Evolutionary conservation across 2,329 filamentous ascomycete species (phyloP).

Genomic region (Orbilia ellipsospora): DNA sequence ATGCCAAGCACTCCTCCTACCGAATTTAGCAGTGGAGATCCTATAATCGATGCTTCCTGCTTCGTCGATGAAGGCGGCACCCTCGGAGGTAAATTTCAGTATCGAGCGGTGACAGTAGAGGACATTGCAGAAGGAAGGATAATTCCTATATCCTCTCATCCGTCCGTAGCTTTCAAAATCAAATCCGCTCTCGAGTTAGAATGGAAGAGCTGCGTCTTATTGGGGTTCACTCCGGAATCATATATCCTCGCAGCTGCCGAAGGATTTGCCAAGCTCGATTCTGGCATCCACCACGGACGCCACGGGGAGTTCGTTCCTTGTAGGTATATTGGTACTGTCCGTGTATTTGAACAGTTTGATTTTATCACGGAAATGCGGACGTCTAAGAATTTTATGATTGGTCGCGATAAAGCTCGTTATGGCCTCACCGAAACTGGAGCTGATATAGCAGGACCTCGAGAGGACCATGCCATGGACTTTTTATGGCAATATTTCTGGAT

Average conservation of each 20-base stretch:
- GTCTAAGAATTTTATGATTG: constrained; percentile 17
- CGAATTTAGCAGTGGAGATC: not conserved
- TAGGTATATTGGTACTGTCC: constrained; percentile 28
- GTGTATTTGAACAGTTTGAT: not conserved
- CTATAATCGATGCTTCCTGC: not conserved
- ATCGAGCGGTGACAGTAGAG: constrained; percentile 13
- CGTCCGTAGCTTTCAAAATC: constrained; percentile 13
- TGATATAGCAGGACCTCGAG: not conserved
- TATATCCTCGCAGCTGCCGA: constrained; percentile 25
- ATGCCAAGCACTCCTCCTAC: constrained; percentile 8
- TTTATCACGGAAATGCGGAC: not conserved
- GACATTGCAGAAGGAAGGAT: constrained; percentile 11
- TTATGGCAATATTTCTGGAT: constrained; percentile 10
- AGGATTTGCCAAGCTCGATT: constrained; percentile 6
- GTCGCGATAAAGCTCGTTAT: constrained; percentile 7
- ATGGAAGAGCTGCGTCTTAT: constrained; percentile 29
- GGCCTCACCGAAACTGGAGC: not conserved
- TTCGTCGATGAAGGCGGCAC: constrained; percentile 17
- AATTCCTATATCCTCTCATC: constrained; percentile 18
- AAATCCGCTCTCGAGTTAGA: constrained; percentile 23
- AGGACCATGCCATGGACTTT: not conserved
- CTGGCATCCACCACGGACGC: constrained; percentile 7
- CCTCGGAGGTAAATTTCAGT: constrained; percentile 9
- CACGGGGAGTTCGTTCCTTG: constrained; percentile 1
- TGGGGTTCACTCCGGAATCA: constrained; percentile 19